These are phyloP conservation scores for Pseudogymnoascus sp. DNA, from an alignment of 2,329 filamentous ascomycete species.

Conservation along the genomic window DNA sequence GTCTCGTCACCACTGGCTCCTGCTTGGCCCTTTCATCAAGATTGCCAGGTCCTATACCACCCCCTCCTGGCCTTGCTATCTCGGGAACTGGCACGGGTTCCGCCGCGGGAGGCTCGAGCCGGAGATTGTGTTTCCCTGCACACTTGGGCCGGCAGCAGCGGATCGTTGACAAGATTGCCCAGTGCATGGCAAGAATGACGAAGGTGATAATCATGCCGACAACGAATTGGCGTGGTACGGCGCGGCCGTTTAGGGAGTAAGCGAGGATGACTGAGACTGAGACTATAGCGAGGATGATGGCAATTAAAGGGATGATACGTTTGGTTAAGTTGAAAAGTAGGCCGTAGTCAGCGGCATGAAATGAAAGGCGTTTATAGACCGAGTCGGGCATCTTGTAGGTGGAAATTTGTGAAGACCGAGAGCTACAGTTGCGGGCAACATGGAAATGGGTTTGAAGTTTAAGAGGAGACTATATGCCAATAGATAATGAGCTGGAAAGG, in stretches of 20 bases:
- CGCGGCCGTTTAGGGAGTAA: background rate
- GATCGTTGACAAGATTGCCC: background rate
- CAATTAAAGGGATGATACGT: background rate
- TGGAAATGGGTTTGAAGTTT: background rate
- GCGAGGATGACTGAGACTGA: background rate
- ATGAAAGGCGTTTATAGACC: background rate
- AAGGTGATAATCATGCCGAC: background rate
- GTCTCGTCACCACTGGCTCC: background rate
- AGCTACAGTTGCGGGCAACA: background rate
- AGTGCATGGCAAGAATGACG: background rate
- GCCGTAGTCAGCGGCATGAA: background rate
- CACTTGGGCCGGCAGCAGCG: background rate
- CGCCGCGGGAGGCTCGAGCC: background rate
- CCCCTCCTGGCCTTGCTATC: background rate
- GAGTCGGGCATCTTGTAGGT: background rate
- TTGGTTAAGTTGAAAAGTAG: background rate
- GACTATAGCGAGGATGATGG: too few species aligned
- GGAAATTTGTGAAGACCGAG: background rate
- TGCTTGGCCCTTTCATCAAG: background rate
- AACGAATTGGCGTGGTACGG: background rate
- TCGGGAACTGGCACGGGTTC: background rate
- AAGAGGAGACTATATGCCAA: background rate
- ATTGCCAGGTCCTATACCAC: background rate
- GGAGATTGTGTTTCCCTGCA: background rate
- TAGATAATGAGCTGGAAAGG: background rate